These are phyloP conservation scores for Penicillium maclennaniae DNA, from an alignment of 495 filamentous ascomycete genomes.

Conservation along the genomic window DNA sequence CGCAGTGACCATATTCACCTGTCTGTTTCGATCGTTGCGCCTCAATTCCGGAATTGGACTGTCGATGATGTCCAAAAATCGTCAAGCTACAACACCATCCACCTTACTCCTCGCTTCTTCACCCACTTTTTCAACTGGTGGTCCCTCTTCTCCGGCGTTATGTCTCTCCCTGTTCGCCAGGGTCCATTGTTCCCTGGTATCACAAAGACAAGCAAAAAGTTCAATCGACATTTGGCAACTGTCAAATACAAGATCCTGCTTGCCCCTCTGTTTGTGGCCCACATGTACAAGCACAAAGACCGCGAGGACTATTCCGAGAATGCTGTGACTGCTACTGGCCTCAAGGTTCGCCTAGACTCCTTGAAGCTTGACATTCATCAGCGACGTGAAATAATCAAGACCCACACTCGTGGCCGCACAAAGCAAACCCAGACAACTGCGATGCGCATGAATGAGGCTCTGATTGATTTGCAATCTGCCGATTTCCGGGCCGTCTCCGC, in stretches of 20 bases:
- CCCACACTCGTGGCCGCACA: slow-evolving; percentile 65
- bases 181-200: slow-evolving; percentile 84
- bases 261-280: slow-evolving; percentile 88
- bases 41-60: slow-evolving; percentile 70
- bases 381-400: slow-evolving; percentile 84
- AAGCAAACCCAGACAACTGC: slow-evolving; percentile 75
- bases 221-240: slow-evolving; percentile 91
- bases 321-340: slow-evolving; percentile 81
- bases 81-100: slow-evolving; percentile 89
- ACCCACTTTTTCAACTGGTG: slow-evolving; percentile 99
- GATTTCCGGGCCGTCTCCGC: slow-evolving; percentile 94
- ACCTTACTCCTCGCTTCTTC: slow-evolving; percentile 91
- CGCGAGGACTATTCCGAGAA: slow-evolving; percentile 78
- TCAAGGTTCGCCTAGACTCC: slow-evolving; percentile 91
- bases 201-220: slow-evolving; percentile 97
- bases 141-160: slow-evolving; percentile 89
- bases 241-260: slow-evolving; percentile 95
- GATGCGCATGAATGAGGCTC: slow-evolving; percentile 92
- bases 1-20: slow-evolving; percentile 94
- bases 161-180: slow-evolving; percentile 93
- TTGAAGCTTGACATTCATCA: slow-evolving; percentile 96
- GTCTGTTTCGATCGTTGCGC: slow-evolving; percentile 83
- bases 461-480: slow-evolving; percentile 86
- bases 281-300: slow-evolving; percentile 98
- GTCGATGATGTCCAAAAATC: slow-evolving; percentile 67